phyloP scores from a whole-genome alignment of 495 filamentous ascomycete species.

The Xylaria palmicola region DNA sequence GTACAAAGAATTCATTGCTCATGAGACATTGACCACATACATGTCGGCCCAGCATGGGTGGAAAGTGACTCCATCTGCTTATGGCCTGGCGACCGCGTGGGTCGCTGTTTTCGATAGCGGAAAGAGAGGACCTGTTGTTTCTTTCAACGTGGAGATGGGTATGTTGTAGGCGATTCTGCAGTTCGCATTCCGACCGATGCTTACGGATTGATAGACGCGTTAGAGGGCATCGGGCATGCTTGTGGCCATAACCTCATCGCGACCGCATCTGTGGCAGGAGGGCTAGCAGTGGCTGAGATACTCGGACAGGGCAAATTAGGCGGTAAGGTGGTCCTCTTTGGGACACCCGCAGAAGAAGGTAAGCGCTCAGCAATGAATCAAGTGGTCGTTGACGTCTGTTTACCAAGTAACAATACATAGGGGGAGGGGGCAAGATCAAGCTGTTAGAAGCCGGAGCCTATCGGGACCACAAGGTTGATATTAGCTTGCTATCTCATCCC shows the following conservation, averaged over 20 bases:
- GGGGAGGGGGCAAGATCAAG: constrained; percentile 67
- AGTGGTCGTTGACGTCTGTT: neutral
- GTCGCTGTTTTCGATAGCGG: constrained; percentile 53
- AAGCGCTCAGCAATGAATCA: neutral
- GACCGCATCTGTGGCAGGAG: constrained; percentile 58
- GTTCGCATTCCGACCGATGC: neutral
- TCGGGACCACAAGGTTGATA: constrained; percentile 55
- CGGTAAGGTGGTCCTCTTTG: constrained; percentile 62
- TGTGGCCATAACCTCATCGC: constrained; percentile 73
- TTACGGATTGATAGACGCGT: constrained; percentile 42
- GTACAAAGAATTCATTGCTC: constrained; percentile 57
- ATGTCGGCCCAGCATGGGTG: constrained; percentile 52
- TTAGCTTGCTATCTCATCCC: constrained; percentile 63
- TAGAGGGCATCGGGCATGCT: constrained; percentile 62
- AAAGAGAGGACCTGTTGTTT: constrained; percentile 48
- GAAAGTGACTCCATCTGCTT: constrained; percentile 54
- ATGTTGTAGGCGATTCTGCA: constrained; percentile 10
- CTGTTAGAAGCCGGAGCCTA: constrained; percentile 64
- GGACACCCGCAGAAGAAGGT: constrained; percentile 70
- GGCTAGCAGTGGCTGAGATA: constrained; percentile 54
- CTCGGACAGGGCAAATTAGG: constrained; percentile 46
- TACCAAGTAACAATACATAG: constrained; percentile 20
- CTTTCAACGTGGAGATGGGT: constrained; percentile 61
- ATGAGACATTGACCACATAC: constrained; percentile 57
- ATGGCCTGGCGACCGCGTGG: constrained; percentile 57